Conservation (phyloP, 2,329 filamentous ascomycete species). For the Fusarium chlamydosporum region DNA sequence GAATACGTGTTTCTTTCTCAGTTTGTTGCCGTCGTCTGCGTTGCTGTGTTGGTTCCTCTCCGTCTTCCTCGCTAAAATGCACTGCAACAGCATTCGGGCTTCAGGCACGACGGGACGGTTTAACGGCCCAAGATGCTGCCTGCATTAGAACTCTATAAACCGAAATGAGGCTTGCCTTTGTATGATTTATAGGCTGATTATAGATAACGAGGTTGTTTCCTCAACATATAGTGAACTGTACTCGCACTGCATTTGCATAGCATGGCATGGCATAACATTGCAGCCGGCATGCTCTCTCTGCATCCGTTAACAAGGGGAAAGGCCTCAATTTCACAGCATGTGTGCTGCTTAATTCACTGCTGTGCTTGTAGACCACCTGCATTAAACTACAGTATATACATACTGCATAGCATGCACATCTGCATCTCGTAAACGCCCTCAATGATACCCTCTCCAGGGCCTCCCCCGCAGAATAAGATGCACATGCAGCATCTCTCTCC, state of each 20-base stretch:
- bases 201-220: conserved; percentile 16
- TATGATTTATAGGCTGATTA: conserved; percentile 7
- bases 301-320: conserved; percentile 21
- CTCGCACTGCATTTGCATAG: conserved; percentile 37
- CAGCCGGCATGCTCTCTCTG: conserved; percentile 22
- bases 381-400: not conserved
- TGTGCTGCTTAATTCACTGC: not conserved
- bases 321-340: conserved; percentile 29
- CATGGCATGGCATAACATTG: conserved; percentile 18
- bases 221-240: conserved; percentile 19
- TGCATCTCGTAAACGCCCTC: conserved; percentile 29
- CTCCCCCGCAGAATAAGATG: conserved; percentile 25
- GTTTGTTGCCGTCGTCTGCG: conserved; percentile 13
- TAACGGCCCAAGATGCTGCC: not conserved
- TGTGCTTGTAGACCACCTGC: conserved; percentile 7
- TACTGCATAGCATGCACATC: conserved; percentile 5
- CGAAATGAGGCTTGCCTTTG: conserved; percentile 14
- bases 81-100: conserved; percentile 21
- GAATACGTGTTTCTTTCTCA: conserved; percentile 41
- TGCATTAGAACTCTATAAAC: conserved; percentile 7
- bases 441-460: conserved; percentile 21
- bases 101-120: conserved; percentile 3
- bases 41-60: conserved; percentile 37
- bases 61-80: conserved; percentile 30
- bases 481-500: not conserved